Percentiles rank a stretch among this genome's conserved stretches.
These are phyloP conservation scores for Phytophthora tentaculata DNA, from an alignment of 352 stramenopile species.

Conservation along the genomic window DNA sequence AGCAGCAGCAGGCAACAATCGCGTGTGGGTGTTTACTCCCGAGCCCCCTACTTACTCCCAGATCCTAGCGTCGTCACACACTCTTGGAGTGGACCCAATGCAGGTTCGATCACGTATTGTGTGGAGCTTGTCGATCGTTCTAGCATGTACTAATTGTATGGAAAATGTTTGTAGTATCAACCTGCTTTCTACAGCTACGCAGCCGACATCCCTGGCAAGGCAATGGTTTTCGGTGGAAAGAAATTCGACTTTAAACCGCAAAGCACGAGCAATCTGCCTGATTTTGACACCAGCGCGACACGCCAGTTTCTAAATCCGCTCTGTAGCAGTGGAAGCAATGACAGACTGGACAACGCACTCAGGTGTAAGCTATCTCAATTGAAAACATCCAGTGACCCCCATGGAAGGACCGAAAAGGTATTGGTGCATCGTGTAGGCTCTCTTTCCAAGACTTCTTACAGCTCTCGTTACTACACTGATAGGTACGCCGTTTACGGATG, in stretches of 20 bases:
- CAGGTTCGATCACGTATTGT: constrained; percentile 37
- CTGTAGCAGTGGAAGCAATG: constrained; percentile 4
- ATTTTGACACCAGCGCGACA: constrained; percentile 53
- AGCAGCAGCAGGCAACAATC: constrained; percentile 20
- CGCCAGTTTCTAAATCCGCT: constrained; percentile 20
- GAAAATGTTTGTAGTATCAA: constrained; percentile 46
- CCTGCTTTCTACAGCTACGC: constrained; percentile 60
- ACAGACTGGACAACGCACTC: neutral
- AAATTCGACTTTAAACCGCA: constrained; percentile 66
- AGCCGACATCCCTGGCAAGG: constrained; percentile 71
- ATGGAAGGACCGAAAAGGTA: constrained; percentile 27
- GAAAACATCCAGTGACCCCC: constrained; percentile 2
- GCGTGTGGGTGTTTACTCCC: constrained; percentile 57
- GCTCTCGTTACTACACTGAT: neutral
- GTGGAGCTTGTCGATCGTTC: neutral
- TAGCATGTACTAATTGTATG: neutral
- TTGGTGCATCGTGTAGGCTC: neutral
- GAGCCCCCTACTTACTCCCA: constrained; percentile 51
- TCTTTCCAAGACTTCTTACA: constrained; percentile 1
- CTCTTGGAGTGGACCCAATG: constrained; percentile 42
- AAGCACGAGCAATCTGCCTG: constrained; percentile 37
- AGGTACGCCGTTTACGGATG: constrained; percentile 50
- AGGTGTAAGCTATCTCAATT: constrained; percentile 38
- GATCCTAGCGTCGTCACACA: constrained; percentile 51
- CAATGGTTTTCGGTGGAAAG: constrained; percentile 76